Conservation (phyloP, 2,329 filamentous ascomycete species). For the Fusarium longipes region DNA sequence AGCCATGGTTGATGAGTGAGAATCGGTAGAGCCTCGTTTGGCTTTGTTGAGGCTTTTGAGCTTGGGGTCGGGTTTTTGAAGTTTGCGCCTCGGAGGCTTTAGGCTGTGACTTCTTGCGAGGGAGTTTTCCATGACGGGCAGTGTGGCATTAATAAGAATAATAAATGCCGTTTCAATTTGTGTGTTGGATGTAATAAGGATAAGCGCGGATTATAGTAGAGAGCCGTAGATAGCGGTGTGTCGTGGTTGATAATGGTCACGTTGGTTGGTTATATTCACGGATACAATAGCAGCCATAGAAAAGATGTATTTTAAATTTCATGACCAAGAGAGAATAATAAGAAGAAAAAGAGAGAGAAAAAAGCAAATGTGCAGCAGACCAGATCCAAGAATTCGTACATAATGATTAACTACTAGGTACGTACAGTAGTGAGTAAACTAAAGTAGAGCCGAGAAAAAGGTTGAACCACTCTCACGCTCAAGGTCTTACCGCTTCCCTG, state of each 20-base stretch:
- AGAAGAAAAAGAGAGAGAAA: background rate
- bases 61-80: slow-evolving; percentile 49
- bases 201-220: slow-evolving; percentile 14
- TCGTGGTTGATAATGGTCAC: slow-evolving; percentile 23
- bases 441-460: slow-evolving; percentile 30
- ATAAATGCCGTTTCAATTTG: background rate
- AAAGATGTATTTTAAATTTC: slow-evolving; percentile 15
- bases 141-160: slow-evolving; percentile 25
- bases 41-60: slow-evolving; percentile 42
- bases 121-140: slow-evolving; percentile 22
- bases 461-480: slow-evolving; percentile 13
- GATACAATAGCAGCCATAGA: slow-evolving; percentile 27
- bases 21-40: slow-evolving; percentile 46
- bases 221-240: slow-evolving; percentile 9
- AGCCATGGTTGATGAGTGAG: slow-evolving; percentile 27
- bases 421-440: slow-evolving; percentile 4
- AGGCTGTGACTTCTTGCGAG: slow-evolving; percentile 34
- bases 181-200: background rate
- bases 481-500: slow-evolving; percentile 45
- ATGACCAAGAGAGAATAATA: background rate
- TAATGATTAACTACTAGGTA: slow-evolving; percentile 11
- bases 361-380: slow-evolving; percentile 28
- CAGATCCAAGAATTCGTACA: slow-evolving; percentile 14
- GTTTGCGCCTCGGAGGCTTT: slow-evolving; percentile 47
- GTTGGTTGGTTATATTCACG: slow-evolving; percentile 9